Conservation (phyloP, 805 yeast species). For the Maudiozyma serrabonitensis region DNA sequence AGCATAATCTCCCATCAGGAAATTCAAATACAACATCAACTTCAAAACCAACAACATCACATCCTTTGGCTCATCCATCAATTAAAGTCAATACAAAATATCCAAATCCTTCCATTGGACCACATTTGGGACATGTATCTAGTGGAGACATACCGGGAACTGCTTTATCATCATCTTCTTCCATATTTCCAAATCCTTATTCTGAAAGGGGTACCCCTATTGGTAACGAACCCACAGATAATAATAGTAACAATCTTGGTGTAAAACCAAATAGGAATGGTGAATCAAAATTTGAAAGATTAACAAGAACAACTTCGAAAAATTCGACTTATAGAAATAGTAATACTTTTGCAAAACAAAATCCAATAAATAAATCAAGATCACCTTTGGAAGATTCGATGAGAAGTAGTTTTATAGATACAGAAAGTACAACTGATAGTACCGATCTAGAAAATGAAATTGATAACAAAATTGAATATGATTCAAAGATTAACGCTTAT, state of each 20-base stretch:
- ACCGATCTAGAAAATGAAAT: background rate
- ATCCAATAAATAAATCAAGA: background rate
- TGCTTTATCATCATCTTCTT: background rate
- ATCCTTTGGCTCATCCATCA: background rate
- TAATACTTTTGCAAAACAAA: background rate
- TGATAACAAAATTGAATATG: background rate
- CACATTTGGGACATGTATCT: background rate
- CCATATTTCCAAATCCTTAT: background rate
- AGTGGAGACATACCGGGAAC: background rate
- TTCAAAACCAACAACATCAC: background rate
- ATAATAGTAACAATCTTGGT: background rate
- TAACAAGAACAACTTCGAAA: background rate
- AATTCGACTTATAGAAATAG: background rate
- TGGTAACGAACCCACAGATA: background rate
- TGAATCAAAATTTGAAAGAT: background rate
- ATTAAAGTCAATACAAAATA: background rate
- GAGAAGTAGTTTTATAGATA: background rate
- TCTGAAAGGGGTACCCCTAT: background rate
- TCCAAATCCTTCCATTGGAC: background rate
- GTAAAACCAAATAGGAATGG: background rate
- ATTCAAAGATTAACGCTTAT: slow-evolving; percentile 1
- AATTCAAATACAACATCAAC: background rate
- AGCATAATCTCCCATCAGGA: no score
- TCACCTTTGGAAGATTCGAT: no score
- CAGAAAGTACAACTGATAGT: background rate